These are phyloP conservation scores for Plasmodium vivax DNA, from an alignment of 169 alveolate genomes.

Conservation along the genomic window DNA sequence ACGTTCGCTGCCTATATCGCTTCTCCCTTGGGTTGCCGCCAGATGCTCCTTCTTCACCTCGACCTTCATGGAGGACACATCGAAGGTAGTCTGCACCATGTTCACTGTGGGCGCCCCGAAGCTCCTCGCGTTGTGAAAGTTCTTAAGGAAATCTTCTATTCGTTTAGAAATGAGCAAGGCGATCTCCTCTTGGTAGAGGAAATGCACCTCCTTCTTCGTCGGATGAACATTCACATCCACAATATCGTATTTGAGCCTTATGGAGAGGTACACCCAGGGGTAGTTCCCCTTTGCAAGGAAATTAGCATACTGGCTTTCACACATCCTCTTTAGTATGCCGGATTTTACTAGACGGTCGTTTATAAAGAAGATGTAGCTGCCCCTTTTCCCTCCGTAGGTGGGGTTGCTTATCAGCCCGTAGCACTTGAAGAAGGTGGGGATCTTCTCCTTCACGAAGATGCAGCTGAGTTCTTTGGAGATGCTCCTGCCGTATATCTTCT, in stretches of 20 bases:
- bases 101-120: slow-evolving; percentile 22
- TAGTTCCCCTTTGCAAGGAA: slow-evolving; percentile 82
- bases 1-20: background rate
- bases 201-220: slow-evolving; percentile 94
- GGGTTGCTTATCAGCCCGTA: slow-evolving; percentile 88
- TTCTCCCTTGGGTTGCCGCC: background rate
- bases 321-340: slow-evolving; percentile 45
- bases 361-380: slow-evolving; percentile 92
- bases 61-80: background rate
- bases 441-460: slow-evolving; percentile 54
- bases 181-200: slow-evolving; percentile 90
- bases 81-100: slow-evolving; percentile 14
- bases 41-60: slow-evolving; percentile 3
- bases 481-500: slow-evolving; percentile 77
- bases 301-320: slow-evolving; percentile 80
- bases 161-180: slow-evolving; percentile 76
- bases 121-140: background rate
- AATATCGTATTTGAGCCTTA: slow-evolving; percentile 92
- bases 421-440: slow-evolving; percentile 78
- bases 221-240: slow-evolving; percentile 99
- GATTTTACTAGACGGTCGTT: slow-evolving; percentile 95
- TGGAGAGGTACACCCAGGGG: slow-evolving; percentile 92
- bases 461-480: slow-evolving; percentile 72
- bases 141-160: slow-evolving; percentile 74
- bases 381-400: slow-evolving; percentile 85